phyloP scores from a whole-genome alignment of 2,329 filamentous ascomycete genomes.

The Fusarium tricinctum region DNA sequence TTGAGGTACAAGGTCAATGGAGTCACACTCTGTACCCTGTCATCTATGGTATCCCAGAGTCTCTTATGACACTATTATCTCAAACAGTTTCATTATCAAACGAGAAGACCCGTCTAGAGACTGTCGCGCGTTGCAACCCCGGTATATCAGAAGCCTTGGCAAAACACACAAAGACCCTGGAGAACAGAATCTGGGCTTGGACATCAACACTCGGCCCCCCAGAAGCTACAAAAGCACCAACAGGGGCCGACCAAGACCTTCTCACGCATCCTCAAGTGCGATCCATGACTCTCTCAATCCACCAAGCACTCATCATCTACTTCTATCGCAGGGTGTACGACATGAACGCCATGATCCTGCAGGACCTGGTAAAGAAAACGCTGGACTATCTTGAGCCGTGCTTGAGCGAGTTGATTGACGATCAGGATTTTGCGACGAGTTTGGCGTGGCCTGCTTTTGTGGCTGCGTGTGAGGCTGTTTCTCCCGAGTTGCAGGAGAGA shows the following conservation, averaged over 20 bases:
- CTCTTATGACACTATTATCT: slow-evolving; percentile 58
- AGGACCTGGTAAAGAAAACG: slow-evolving; percentile 55
- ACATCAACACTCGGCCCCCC: slow-evolving; percentile 19
- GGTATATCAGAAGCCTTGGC: slow-evolving; percentile 46
- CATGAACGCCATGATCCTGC: slow-evolving; percentile 57
- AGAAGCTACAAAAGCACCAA: slow-evolving; percentile 10
- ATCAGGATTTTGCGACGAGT: slow-evolving; percentile 56
- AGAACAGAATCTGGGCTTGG: slow-evolving; percentile 54
- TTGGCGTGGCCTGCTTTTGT: slow-evolving; percentile 62
- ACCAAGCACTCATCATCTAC: slow-evolving; percentile 60
- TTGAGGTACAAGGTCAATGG: slow-evolving; percentile 58
- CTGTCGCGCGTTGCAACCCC: slow-evolving; percentile 40
- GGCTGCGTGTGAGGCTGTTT: slow-evolving; percentile 58
- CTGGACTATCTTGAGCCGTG: slow-evolving; percentile 55
- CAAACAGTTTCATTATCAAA: slow-evolving; percentile 60
- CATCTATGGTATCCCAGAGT: slow-evolving; percentile 61
- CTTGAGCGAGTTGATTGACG: slow-evolving; percentile 51
- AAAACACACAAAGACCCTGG: slow-evolving; percentile 51
- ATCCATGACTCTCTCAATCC: slow-evolving; percentile 54
- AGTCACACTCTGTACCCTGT: slow-evolving; percentile 59
- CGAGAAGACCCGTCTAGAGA: slow-evolving; percentile 55
- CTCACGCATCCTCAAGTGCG: slow-evolving; percentile 41
- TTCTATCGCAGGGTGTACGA: slow-evolving; percentile 60
- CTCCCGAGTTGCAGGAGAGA: slow-evolving; percentile 53
- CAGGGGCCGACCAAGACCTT: slow-evolving; percentile 31